A percentile compares a stretch with the other conserved stretches of the same genome.
Conservation (phyloP, 2,329 filamentous ascomycete species). For the Colletotrichum caudatum region DNA sequence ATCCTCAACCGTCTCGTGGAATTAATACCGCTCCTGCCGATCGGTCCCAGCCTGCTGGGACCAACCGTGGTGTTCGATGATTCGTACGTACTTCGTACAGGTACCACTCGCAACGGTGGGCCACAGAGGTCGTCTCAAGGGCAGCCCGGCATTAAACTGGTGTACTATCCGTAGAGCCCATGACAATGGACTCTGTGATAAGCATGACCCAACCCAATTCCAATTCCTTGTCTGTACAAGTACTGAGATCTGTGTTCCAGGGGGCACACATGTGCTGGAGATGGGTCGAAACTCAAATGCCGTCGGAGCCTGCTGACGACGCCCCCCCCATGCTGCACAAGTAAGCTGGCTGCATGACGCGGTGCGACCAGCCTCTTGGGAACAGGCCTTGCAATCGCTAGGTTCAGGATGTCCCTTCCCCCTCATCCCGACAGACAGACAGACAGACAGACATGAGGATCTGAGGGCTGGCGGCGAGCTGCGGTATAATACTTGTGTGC, state of each 20-base stretch:
- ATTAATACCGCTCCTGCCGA: conserved; percentile 26
- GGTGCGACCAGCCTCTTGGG: conserved; percentile 25
- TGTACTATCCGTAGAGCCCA: background rate
- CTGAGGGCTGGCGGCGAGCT: background rate
- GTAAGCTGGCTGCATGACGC: conserved; percentile 21
- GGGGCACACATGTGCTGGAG: conserved; percentile 4
- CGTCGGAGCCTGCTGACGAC: conserved; percentile 3
- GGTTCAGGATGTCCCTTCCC: background rate
- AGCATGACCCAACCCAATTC: background rate
- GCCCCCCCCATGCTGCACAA: conserved; percentile 12
- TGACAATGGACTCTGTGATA: background rate
- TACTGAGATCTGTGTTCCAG: conserved; percentile 6
- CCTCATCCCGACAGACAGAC: background rate
- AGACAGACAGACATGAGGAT: background rate
- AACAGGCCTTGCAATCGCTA: background rate
- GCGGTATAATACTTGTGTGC: conserved; percentile 14
- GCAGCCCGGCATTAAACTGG: background rate
- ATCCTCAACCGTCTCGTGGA: conserved; percentile 6
- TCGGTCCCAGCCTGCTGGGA: conserved; percentile 23
- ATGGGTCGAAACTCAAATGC: conserved; percentile 6
- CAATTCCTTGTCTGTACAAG: background rate
- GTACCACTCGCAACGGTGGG: conserved; percentile 2
- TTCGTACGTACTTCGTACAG: background rate
- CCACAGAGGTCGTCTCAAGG: conserved; percentile 1
- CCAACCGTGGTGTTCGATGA: conserved; percentile 5